phyloP scores from a whole-genome alignment of 805 yeast genomes.

The Candida ponderosae region DNA sequence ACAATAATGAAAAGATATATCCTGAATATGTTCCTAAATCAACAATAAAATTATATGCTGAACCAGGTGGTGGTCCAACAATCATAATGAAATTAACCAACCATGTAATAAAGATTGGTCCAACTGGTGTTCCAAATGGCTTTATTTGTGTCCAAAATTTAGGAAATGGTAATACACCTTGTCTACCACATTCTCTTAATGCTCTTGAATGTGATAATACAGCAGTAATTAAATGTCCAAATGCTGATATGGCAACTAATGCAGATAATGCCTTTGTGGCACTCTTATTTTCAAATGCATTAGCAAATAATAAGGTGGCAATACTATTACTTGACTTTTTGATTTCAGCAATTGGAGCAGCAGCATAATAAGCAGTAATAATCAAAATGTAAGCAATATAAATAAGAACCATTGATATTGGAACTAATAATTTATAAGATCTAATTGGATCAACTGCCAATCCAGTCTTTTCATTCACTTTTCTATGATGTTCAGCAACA shows the following conservation, averaged over 20 bases:
- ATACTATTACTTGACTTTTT: conserved; percentile 24
- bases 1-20: conserved; percentile 58
- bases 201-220: conserved; percentile 43
- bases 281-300: conserved; percentile 23
- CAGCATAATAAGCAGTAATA: conserved; percentile 28
- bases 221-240: conserved; percentile 41
- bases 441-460: conserved; percentile 29
- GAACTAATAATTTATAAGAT: conserved; percentile 19
- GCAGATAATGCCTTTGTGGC: conserved; percentile 40
- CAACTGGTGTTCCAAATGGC: conserved; percentile 39
- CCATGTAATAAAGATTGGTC: conserved; percentile 68
- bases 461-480: conserved; percentile 3
- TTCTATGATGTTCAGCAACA: conserved; percentile 17
- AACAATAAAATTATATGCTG: conserved; percentile 38
- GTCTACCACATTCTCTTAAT: conserved; percentile 42
- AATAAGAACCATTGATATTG: conserved; percentile 23
- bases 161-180: conserved; percentile 40
- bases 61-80: conserved; percentile 39
- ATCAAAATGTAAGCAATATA: conserved; percentile 25
- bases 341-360: conserved; percentile 18
- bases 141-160: conserved; percentile 34
- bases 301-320: conserved; percentile 23
- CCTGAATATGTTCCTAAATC: conserved; percentile 70
- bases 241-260: conserved; percentile 40
- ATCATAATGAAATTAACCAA: conserved; percentile 56